phyloP scores from a whole-genome alignment of 768 basidiomycete species.

The Mycena rosella region DNA sequence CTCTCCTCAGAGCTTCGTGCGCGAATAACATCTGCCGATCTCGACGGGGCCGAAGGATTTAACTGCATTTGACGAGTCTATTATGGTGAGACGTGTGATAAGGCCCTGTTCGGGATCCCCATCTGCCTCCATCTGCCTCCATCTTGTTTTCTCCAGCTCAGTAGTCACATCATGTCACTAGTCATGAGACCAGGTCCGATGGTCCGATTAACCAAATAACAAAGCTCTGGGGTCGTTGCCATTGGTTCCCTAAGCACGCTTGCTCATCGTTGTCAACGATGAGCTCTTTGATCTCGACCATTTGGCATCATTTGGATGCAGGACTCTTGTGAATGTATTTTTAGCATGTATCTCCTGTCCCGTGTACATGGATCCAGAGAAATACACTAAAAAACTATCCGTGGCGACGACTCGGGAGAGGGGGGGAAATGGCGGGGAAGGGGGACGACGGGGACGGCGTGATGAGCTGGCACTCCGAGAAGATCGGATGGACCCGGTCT shows the following conservation, averaged over 20 bases:
- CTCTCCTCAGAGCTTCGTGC: too few relatives aligned
- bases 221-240: background rate
- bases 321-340: background rate
- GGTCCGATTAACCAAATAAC: background rate
- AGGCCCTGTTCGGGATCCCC: too few relatives aligned
- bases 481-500: background rate
- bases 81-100: too few relatives aligned
- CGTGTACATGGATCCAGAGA: background rate
- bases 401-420: background rate
- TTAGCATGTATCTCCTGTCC: background rate
- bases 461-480: background rate
- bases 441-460: background rate
- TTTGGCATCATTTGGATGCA: background rate
- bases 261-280: background rate
- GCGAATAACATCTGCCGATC: too few relatives aligned
- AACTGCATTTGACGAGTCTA: too few relatives aligned
- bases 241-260: background rate
- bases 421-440: background rate
- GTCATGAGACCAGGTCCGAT: too few relatives aligned
- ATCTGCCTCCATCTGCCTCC: too few relatives aligned
- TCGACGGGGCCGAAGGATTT: too few relatives aligned
- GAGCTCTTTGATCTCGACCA: background rate
- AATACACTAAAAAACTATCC: background rate
- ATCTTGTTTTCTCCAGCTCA: too few relatives aligned
- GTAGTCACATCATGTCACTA: too few relatives aligned